Evolutionary conservation across 2,329 filamentous ascomycete species (phyloP), one percentile per base, ranked within the genome.

Genomic region (Blastomyces emzantsi): DNA sequence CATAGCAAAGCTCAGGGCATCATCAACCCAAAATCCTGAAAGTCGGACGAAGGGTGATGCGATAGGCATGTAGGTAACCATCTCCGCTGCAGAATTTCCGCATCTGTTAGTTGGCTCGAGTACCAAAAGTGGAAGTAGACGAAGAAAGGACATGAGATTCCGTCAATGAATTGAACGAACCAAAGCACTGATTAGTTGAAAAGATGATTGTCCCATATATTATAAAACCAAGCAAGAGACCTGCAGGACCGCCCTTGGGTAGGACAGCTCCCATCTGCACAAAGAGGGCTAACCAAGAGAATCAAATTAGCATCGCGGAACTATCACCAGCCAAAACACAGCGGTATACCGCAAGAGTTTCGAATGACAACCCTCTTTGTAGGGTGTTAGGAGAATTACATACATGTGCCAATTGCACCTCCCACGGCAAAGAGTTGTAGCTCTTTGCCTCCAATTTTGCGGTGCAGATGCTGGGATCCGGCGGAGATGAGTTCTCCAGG

Each of bases 401-500:
- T 67, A 72, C 72, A 72, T n/a, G 72, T 74, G 28, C 73, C 73
- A 62, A 74, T 75, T 9, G 73, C 72, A 39, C 73, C 73, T 22
- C 73, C 73, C 19, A 75, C 71, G 1, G 73, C 73, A 64, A 73
- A 70, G 1, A 75, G 67, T 62, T 76, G 73, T 9, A 75, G 68
- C 59, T 75, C 71, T 58, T 70, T 71, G 13, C 72, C 70, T 41
- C 70, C 63, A 15, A 75, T 65, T 61, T 70, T 73, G 4, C 73
- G 70, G 60, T 75, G 72, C 5, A 75, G 68, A 55, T 66, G 49
- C 30, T 70, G 67, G 22, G 69, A 70, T 17, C 69, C 69, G 60
- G 69, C 64, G 22, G 65, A 57, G 28, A 65, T 64, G 41, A 64
- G 60, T 60, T 62, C 63, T 13, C 30, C 49, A 43, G 63, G 60